These are phyloP conservation scores for Murraya paniculata DNA, from an alignment of 345 rosid species.

Conservation along the genomic window DNA sequence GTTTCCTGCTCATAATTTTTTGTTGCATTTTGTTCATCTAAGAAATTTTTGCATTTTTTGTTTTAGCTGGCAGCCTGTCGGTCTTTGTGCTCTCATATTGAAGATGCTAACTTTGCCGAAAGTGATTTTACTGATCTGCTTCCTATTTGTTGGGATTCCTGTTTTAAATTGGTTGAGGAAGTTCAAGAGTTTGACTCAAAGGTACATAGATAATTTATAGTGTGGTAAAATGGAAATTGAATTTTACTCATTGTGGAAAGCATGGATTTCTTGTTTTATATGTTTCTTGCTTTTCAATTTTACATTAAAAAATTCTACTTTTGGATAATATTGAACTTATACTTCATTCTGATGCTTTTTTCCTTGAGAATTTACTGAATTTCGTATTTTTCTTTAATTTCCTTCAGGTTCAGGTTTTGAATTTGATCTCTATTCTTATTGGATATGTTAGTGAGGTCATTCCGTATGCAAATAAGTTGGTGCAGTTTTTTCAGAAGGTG, in stretches of 20 bases:
- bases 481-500: slow-evolving; percentile 88
- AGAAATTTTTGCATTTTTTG: slow-evolving; percentile 33
- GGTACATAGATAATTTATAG: slow-evolving; percentile 39
- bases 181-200: slow-evolving; percentile 98
- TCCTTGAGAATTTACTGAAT: not conserved
- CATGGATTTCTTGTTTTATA: not conserved
- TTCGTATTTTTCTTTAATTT: slow-evolving; percentile 11
- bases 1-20: slow-evolving; percentile 1
- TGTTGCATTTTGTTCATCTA: slow-evolving; percentile 12
- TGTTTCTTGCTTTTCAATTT: not conserved
- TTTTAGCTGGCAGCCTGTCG: slow-evolving; percentile 96
- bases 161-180: slow-evolving; percentile 88
- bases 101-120: slow-evolving; percentile 92
- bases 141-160: slow-evolving; percentile 83
- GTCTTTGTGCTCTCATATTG: slow-evolving; percentile 81
- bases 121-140: slow-evolving; percentile 77
- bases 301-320: not conserved
- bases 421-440: slow-evolving; percentile 82
- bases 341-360: not conserved
- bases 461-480: slow-evolving; percentile 74
- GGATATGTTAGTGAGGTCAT: slow-evolving; percentile 71
- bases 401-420: slow-evolving; percentile 90
- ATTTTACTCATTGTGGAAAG: not conserved
- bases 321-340: not conserved
- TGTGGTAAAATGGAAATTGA: not conserved